Conservation (phyloP, 768 basidiomycete genomes). For the Hericium rajendrae region DNA sequence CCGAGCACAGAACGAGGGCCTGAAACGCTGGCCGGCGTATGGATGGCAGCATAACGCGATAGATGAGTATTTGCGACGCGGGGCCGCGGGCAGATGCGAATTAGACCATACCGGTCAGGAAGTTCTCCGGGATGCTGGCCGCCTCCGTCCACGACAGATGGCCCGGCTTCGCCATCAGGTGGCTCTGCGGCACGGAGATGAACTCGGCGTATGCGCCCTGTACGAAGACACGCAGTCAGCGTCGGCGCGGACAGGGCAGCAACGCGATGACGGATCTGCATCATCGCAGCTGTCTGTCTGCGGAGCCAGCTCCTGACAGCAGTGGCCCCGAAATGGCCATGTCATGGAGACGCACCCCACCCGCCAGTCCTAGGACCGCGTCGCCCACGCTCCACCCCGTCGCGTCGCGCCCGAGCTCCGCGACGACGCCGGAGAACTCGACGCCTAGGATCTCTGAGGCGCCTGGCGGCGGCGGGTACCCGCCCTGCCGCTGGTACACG, state of each 20-base stretch:
- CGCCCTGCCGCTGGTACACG: slow-evolving; percentile 56
- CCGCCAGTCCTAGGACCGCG: slow-evolving; percentile 79
- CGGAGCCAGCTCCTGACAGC: background rate
- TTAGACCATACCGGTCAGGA: slow-evolving; percentile 59
- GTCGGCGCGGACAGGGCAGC: background rate
- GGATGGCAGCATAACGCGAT: background rate
- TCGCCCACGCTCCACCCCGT: slow-evolving; percentile 46
- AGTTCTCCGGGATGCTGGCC: slow-evolving; percentile 82
- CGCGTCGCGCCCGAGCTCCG: slow-evolving; percentile 26
- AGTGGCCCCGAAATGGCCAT: background rate
- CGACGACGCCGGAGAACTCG: slow-evolving; percentile 71
- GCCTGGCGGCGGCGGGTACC: slow-evolving; percentile 71
- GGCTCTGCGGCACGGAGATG: slow-evolving; percentile 53
- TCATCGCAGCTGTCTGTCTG: background rate
- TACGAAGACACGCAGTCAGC: background rate
- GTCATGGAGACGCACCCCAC: slow-evolving; percentile 50
- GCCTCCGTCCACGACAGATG: slow-evolving; percentile 77
- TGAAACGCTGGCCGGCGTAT: slow-evolving; percentile 40
- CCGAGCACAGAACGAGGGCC: slow-evolving; percentile 55
- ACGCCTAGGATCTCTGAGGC: slow-evolving; percentile 72
- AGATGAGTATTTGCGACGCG: background rate
- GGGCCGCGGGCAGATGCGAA: background rate
- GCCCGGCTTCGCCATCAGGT: slow-evolving; percentile 66
- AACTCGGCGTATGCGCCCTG: slow-evolving; percentile 92
- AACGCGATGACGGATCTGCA: background rate